phyloP scores from a whole-genome alignment of 2,329 filamentous ascomycete species.

The Paramyrothecium sp. region DNA sequence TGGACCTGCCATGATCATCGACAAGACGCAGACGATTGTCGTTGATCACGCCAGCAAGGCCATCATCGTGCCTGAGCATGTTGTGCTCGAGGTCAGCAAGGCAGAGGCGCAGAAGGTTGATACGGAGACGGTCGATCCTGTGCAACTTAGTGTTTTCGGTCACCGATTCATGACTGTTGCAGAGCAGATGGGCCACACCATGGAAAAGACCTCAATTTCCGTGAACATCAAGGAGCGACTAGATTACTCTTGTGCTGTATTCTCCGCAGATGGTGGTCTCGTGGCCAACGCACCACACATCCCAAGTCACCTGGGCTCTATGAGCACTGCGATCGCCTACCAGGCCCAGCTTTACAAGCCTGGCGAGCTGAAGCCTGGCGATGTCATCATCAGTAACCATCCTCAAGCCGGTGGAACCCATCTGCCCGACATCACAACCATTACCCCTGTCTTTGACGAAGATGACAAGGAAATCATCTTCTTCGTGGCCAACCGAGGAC shows the following conservation, averaged over 20 bases:
- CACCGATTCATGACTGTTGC: slow-evolving; percentile 82
- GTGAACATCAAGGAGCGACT: slow-evolving; percentile 78
- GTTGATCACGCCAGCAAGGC: slow-evolving; percentile 47
- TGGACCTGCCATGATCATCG: slow-evolving; percentile 71
- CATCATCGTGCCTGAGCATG: slow-evolving; percentile 28
- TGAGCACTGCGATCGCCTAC: slow-evolving; percentile 72
- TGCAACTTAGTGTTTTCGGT: slow-evolving; percentile 71
- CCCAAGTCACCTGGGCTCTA: slow-evolving; percentile 74
- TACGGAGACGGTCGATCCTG: slow-evolving; percentile 60
- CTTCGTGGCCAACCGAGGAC: slow-evolving; percentile 28
- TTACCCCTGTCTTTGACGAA: slow-evolving; percentile 25
- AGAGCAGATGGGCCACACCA: slow-evolving; percentile 74
- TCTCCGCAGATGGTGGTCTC: slow-evolving; percentile 69
- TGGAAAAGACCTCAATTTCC: slow-evolving; percentile 75
- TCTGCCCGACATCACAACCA: slow-evolving; percentile 23
- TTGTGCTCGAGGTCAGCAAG: slow-evolving; percentile 30
- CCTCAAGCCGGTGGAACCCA: slow-evolving; percentile 47
- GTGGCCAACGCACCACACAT: slow-evolving; percentile 75
- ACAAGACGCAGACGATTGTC: slow-evolving; percentile 73
- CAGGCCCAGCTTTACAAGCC: slow-evolving; percentile 64
- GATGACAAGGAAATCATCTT: slow-evolving; percentile 28
- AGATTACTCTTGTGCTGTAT: slow-evolving; percentile 77
- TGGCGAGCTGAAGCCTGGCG: slow-evolving; percentile 68
- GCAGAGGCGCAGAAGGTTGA: slow-evolving; percentile 11
- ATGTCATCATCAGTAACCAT: slow-evolving; percentile 67